These are phyloP conservation scores for Xylariaceae sp. DNA, from an alignment of 2,329 filamentous ascomycete species.

Conservation along the genomic window DNA sequence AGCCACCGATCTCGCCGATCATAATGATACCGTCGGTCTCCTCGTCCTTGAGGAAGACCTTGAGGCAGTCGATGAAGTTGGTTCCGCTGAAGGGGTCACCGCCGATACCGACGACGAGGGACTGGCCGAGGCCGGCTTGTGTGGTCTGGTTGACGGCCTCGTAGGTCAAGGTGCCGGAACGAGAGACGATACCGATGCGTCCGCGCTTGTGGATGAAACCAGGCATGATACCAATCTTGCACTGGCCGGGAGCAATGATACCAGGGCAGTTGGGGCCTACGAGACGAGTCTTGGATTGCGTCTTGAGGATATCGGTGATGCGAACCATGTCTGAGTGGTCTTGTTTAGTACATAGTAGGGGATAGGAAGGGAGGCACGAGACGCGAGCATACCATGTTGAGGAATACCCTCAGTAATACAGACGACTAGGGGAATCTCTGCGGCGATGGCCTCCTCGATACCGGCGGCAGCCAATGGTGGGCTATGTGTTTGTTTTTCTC, in stretches of 20 bases:
- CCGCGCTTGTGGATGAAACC: constrained; percentile 99
- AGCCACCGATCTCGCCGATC: constrained; percentile 98
- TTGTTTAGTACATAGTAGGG: constrained; percentile 8
- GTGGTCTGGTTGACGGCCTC: constrained; percentile 99
- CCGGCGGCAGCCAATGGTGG: constrained; percentile 86
- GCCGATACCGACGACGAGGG: constrained; percentile 94
- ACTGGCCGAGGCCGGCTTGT: constrained; percentile 92
- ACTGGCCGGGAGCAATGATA: constrained; percentile 91
- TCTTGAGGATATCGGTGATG: constrained; percentile 96
- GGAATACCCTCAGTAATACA: constrained; percentile 98
- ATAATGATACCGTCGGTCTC: constrained; percentile 99
- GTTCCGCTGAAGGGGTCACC: constrained; percentile 98
- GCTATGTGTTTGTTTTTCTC: constrained; percentile 38
- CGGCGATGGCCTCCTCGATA: constrained; percentile 93
- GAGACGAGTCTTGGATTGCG: constrained; percentile 92
- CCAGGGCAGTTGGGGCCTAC: constrained; percentile 98
- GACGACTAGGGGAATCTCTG: constrained; percentile 90
- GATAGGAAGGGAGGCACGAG: not conserved
- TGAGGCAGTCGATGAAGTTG: constrained; percentile 99
- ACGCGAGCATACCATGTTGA: constrained; percentile 69
- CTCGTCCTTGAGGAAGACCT: constrained; percentile 90
- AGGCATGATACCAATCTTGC: constrained; percentile 99
- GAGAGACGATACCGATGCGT: constrained; percentile 96
- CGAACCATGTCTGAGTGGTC: constrained; percentile 80
- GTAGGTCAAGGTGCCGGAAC: constrained; percentile 97